Evolutionary conservation across 768 basidiomycete genomes (phyloP), one percentile per base, ranked within the genome.

Genomic region (Phylloporus sp.): DNA sequence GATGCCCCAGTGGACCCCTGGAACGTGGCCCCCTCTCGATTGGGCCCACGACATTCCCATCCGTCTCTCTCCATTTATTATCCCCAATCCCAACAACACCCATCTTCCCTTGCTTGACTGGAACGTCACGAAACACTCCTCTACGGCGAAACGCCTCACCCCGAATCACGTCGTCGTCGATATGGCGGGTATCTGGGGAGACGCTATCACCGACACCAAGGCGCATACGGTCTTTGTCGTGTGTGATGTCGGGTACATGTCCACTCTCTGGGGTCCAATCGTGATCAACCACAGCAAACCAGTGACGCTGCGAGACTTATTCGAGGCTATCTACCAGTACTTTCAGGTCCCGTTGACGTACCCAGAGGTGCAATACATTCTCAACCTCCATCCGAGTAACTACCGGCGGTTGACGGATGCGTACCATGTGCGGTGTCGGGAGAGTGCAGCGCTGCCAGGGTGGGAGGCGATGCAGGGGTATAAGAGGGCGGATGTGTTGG

Each of bases 401-500:
- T 63, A 63, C 20, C 22, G 47, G 35, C 41, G 42, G 34, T 16
- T 72, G 55, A 45, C 43, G 39, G 53, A 61, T 5, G 66, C 73
- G n/a, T 74, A 60, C 50, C 42, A 50, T 7, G 48, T 60, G 26
- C 73, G 81, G 49, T 73, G 72, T 45, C 62, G 62, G 24, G 69
- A 73, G 20, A 70, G 74, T 6, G 59, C 60, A 48, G 73, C 74
- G 24, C 54, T 83, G 8, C 62, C 67, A 12, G 72, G 61, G 2
- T 73, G 75, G 49, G 73, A 76, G 36, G 59, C 70, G 29, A 56
- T 54, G 35, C 62, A 71, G 44, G 76, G 77, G 0, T 76, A 76
- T 47, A 72, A 62, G 56, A 72, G 82, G 31, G 72, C 77, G 36
- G 83, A 85, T 62, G 71, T 73, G 42, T 56, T 84, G 28, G 80